Evolutionary conservation across 352 stramenopile genomes (phyloP), one percentile per base, ranked within the genome.

Genomic region (Phytophthora sp.): DNA sequence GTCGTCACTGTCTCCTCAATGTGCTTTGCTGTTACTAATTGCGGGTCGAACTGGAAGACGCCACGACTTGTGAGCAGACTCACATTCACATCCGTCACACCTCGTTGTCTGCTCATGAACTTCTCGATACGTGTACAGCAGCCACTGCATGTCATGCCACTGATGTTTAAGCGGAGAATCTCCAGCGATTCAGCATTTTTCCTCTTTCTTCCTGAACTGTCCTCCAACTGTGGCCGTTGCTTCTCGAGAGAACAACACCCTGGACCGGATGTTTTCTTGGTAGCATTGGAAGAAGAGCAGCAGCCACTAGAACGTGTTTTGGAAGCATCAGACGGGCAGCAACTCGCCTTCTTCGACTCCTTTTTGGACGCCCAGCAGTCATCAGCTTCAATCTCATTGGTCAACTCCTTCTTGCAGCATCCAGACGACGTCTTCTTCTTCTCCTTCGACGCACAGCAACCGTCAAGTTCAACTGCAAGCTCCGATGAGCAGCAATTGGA

Each of bases 81-180:
- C 41, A 91, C 80, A 29, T 87, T 90, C 39, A 88, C 84, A 31
- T 75, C 49, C 4, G 76, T 50, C 30, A 97, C 67, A 33, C 88
- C 88, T 12, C 66, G 71, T 26, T 91, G 77, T 0, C 63, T 69
- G 33, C 11, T 57, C 61, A 96, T 75, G 38, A 88, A 91, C 45
- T 65, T 74, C 57, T 95, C 86, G 56, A 97, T 91, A 35, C 90
- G 89, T n/a, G 77, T 88, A 50, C 89, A 93, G 73, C 89, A 97
- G 35, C 86, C 83, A 7, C 81, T 93, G 73, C 89, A 96, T 13
- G 88, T 96, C 89, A 97, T 97, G 13, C 90, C 88, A 39, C 71
- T 73, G 35, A 92, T 92, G 62, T 76, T 75, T 9, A 92, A 69
- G 7, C 80, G 77, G 47, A 89, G 66, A 4, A 74, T 77, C 45